A percentile compares a stretch with the other conserved stretches of the same genome.
Evolutionary conservation across 805 yeast species (phyloP).

Genomic region (Komagataella pastoris): DNA sequence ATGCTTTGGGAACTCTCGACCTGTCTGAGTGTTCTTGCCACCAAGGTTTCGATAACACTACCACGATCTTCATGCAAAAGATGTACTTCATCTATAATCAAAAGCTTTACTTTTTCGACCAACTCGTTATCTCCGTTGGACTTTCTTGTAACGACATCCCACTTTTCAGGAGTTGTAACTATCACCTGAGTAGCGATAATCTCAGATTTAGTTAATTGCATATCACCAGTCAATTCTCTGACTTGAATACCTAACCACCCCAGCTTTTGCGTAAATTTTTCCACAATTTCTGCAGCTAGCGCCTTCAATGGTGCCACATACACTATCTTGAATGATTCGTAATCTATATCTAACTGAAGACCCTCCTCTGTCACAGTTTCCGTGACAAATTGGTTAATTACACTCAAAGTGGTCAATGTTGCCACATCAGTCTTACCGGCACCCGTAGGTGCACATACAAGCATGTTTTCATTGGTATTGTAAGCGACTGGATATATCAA

Average conservation of each 20-base stretch:
- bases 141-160: constrained; percentile 94
- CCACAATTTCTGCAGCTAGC: constrained; percentile 85
- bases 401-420: constrained; percentile 59
- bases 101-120: constrained; percentile 68
- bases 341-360: constrained; percentile 27
- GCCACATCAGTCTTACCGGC: constrained; percentile 98
- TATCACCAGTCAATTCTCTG: constrained; percentile 85
- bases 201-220: constrained; percentile 62
- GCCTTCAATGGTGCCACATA: constrained; percentile 93
- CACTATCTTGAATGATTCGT: constrained; percentile 58
- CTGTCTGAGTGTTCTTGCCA: constrained; percentile 87
- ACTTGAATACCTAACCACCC: constrained; percentile 54
- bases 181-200: constrained; percentile 67
- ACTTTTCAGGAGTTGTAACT: constrained; percentile 93
- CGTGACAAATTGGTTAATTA: constrained; percentile 39
- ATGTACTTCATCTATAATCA: constrained; percentile 95
- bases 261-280: constrained; percentile 69
- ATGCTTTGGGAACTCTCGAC: constrained; percentile 89
- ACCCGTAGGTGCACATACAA: constrained; percentile 96
- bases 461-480: constrained; percentile 49
- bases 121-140: constrained; percentile 80
- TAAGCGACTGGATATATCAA: constrained; percentile 74
- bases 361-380: constrained; percentile 3
- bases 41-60: constrained; percentile 89
- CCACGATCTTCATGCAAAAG: constrained; percentile 95